phyloP scores from a whole-genome alignment of 202 grass and related monocot species.

The Thinopyrum obtusiflorum region DNA sequence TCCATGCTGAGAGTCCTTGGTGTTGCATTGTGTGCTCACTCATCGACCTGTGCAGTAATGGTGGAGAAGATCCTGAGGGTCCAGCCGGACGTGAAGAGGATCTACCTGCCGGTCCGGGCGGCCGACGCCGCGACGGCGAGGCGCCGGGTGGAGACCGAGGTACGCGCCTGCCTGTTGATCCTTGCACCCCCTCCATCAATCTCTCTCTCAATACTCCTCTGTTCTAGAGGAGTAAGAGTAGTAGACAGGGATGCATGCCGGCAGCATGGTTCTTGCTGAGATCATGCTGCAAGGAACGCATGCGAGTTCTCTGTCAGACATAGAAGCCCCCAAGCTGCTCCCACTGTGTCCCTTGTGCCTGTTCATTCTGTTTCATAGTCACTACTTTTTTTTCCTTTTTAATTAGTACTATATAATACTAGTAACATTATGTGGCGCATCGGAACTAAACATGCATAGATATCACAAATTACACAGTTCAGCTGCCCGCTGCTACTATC shows the following conservation, averaged over 20 bases:
- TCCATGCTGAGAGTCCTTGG: neutral
- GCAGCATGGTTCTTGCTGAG: neutral
- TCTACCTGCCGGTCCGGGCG: constrained; percentile 63
- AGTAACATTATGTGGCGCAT: no score
- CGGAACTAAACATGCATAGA: no score
- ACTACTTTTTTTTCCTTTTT: no score
- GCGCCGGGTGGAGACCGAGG: constrained; percentile 60
- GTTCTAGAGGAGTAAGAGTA: no score
- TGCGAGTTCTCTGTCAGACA: neutral
- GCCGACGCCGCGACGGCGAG: constrained; percentile 40
- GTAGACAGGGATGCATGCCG: neutral
- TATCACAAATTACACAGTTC: no score
- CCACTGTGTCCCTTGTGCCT: neutral
- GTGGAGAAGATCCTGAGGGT: constrained; percentile 83
- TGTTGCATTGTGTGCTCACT: neutral
- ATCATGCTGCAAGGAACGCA: neutral
- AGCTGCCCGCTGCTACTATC: no score
- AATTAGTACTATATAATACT: no score
- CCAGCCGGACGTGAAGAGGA: constrained; percentile 70
- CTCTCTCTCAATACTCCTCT: no score
- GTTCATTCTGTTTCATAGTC: neutral
- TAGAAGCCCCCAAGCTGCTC: constrained; percentile 16
- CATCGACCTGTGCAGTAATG: constrained; percentile 38
- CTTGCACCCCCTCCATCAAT: no score
- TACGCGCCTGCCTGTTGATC: neutral